phyloP scores from a whole-genome alignment of 169 alveolate genomes.

The Plasmodium reichenowi region DNA sequence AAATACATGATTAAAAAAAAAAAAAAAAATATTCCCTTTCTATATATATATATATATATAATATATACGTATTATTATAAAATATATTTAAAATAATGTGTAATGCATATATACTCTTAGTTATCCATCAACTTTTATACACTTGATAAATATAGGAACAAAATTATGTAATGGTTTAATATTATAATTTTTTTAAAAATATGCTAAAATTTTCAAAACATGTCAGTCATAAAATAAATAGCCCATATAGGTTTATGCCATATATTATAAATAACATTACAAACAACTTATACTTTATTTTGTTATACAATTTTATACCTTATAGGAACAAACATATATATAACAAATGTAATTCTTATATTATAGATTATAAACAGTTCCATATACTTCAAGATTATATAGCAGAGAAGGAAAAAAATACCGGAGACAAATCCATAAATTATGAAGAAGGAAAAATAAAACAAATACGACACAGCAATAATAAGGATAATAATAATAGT shows the following conservation, averaged over 20 bases:
- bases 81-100: too few species aligned
- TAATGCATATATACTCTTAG: too few species aligned
- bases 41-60: too few species aligned
- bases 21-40: too few species aligned
- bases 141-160: too few species aligned
- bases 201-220: conserved; percentile 69
- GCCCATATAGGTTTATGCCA: conserved; percentile 1
- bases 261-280: conserved; percentile 13
- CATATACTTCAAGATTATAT: conserved; percentile 29
- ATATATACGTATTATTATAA: too few species aligned
- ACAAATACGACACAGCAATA: too few species aligned
- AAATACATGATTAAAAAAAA: too few species aligned
- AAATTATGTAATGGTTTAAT: too few species aligned
- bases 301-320: background rate
- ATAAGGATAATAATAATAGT: too few species aligned
- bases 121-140: too few species aligned
- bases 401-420: background rate
- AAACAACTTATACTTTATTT: background rate
- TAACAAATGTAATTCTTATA: conserved; percentile 3
- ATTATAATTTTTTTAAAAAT: background rate
- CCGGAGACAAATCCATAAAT: background rate
- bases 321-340: conserved; percentile 2
- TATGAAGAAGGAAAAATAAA: too few species aligned
- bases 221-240: conserved; percentile 22
- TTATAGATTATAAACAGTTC: conserved; percentile 7